These are phyloP conservation scores for Stemphylium beticola DNA, from an alignment of 2,329 filamentous ascomycete species.

Conservation along the genomic window DNA sequence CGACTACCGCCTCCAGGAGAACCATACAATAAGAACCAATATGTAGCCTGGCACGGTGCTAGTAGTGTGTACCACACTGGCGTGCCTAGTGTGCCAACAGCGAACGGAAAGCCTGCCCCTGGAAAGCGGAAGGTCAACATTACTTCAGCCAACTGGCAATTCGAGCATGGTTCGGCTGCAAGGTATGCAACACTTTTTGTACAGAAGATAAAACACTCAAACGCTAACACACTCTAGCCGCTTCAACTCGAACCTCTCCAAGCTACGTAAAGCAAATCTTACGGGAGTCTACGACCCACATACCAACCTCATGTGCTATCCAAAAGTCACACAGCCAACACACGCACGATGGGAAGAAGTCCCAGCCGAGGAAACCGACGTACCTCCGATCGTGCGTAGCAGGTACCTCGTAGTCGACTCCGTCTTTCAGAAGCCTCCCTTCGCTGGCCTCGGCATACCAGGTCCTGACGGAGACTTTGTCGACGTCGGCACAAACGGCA, in stretches of 20 bases:
- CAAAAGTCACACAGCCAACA: slow-evolving; percentile 86
- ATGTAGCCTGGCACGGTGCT: slow-evolving; percentile 97
- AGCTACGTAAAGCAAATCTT: slow-evolving; percentile 71
- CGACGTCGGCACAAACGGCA: slow-evolving; percentile 61
- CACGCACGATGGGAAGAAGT: slow-evolving; percentile 83
- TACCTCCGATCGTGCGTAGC: slow-evolving; percentile 64
- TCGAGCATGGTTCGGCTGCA: slow-evolving; percentile 89
- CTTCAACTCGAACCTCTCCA: slow-evolving; percentile 79
- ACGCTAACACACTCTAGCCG: slow-evolving; percentile 60
- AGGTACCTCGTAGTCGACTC: slow-evolving; percentile 70
- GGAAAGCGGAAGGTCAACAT: slow-evolving; percentile 84
- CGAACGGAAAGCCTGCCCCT: slow-evolving; percentile 74
- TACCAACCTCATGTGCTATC: slow-evolving; percentile 90
- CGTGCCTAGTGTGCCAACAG: slow-evolving; percentile 75
- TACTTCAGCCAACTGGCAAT: slow-evolving; percentile 94
- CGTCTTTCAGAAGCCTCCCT: slow-evolving; percentile 63
- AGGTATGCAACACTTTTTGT: slow-evolving; percentile 64
- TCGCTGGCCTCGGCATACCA: slow-evolving; percentile 64
- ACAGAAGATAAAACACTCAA: slow-evolving; percentile 1
- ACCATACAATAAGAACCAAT: slow-evolving; percentile 98
- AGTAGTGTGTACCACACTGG: slow-evolving; percentile 93
- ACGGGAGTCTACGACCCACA: slow-evolving; percentile 89
- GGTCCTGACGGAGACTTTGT: slow-evolving; percentile 61
- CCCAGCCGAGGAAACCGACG: slow-evolving; percentile 49
- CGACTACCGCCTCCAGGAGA: slow-evolving; percentile 75